Percentiles rank a stretch among this genome's conserved stretches.
Conservation (phyloP, 1,284 basidiomycete species). For the Puccinia coronata region DNA sequence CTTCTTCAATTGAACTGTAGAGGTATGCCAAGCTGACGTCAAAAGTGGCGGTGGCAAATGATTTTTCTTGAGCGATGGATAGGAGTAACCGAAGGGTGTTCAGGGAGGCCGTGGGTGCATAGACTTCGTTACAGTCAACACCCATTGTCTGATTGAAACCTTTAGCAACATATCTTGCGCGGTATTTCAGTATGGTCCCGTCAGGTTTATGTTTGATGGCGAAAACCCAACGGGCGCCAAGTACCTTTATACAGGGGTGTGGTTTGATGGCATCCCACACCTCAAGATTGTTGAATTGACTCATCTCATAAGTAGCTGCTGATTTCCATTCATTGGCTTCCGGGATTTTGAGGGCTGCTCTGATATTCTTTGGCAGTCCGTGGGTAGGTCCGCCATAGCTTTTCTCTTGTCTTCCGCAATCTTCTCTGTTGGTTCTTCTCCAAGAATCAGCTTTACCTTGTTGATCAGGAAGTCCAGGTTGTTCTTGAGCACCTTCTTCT, state of each 20-base stretch:
- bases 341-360: too few relatives aligned
- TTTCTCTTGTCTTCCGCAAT: neutral
- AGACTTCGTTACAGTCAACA: neutral
- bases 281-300: too few relatives aligned
- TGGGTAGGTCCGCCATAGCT: neutral
- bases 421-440: too few relatives aligned
- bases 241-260: too few relatives aligned
- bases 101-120: neutral
- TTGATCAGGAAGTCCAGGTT: neutral
- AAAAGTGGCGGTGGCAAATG: neutral
- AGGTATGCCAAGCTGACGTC: constrained; percentile 1
- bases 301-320: neutral
- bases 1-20: neutral
- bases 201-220: too few relatives aligned
- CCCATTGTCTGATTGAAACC: constrained; percentile 18
- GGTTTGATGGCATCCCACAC: too few relatives aligned
- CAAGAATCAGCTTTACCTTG: neutral
- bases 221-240: too few relatives aligned
- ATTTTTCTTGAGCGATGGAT: neutral
- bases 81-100: neutral
- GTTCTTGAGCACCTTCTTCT: neutral
- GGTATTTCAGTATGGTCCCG: too few relatives aligned
- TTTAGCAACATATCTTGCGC: too few relatives aligned
- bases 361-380: neutral
- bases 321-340: neutral